Evolutionary conservation across 345 rosid species (phyloP), one percentile per base, ranked within the genome.

Genomic region (Lumnitzera littorea): DNA sequence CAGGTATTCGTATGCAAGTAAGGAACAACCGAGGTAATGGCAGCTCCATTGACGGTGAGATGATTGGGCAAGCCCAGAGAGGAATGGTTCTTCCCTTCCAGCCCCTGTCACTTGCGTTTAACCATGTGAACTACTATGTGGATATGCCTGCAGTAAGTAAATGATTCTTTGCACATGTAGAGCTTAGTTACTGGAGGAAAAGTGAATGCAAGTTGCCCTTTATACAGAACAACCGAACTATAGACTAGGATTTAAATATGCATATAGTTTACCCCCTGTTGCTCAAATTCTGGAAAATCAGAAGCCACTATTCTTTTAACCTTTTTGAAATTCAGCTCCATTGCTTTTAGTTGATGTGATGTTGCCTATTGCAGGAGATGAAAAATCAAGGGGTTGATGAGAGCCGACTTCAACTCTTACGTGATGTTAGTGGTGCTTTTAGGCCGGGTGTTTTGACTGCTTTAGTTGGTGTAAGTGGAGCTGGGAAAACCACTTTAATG

Each of bases 401-500:
- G 58, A 57, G 60, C 65, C 67, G 70, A 55, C 68, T 79, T 0
- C 83, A 79, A 55, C 72, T 76, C 53, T 65, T 79, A 10, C 58
- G 70, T 4, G 78, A 66, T 58, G 76, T 70, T 25, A 73, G 80
- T 24, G 74, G 83, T 11, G 73, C 80, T 50, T 79, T 79, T 63
- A 67, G 72, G 65, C 83, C 83, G 11, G 78, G 83, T 23, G 53
- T 79, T 11, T 64, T 79, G 53, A 73, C 80, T 1, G 83, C 83
- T 46, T 50, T 79, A 27, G 78, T 79, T 62, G 83, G 83, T 46
- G 80, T 76, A 29, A 73, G 83, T 51, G 80, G 83, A 51, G 83
- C 83, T 15, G 83, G 83, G 20, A 79, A 79, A 72, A 79, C 80
- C 14, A 76, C 83, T 2, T 61, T 79, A 64, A 79, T 79, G 83